Base-by-base conservation (phyloP, 495 filamentous ascomycete species). In the Barbatosphaeria neglecta region DNA sequence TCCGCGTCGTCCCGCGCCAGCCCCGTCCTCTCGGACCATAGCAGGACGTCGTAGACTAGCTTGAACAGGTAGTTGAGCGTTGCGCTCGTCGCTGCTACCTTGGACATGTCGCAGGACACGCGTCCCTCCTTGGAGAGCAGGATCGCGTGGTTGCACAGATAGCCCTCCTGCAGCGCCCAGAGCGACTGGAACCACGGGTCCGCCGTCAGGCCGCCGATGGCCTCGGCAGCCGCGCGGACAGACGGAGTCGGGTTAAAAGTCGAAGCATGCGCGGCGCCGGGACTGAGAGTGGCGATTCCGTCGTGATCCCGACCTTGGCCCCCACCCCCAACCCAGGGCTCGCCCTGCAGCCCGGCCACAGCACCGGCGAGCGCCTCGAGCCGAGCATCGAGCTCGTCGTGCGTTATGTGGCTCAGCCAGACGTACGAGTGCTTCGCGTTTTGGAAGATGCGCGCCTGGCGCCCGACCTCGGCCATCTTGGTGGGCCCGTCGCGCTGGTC, bases 161-260 rank as follows among this genome's bases (percentile, higher is more conserved):
- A 48, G 20, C 41, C 43, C 43, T 47, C 43, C 39, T 50, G 48
- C 18, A 47, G 37, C 13, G 48, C 47, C 48, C 48, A 50, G 13
- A 50, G 43, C 37, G 48, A 50, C 33, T 31, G 35, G 19, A 50
- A 50, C 48, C 48, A 50, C 8, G 43, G 48, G 24, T 50, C 48
- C 13, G 35, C 44, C 44, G 37, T 37, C 25, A 47, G 23, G 1
- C 22, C 44, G 22, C 19, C 39, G 24, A 50, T 17, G 5, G 41
- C 24, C 15, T 20, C 27, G n/a, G 28, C 39, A 11, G 44, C 48
- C 37, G 47, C 9, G 24, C 24, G 24, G 4, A 25, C 24, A 4
- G 24, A 25, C 4, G 9, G 24, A n/a, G 24, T 25, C 9, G 24
- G 24, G 4, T 25, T 9, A 25, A 25, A 25, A 9, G 24, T 9